Evolutionary conservation across 202 grass and related monocot genomes (phyloP).

Genomic region (Dendrocalamus latiflorus): DNA sequence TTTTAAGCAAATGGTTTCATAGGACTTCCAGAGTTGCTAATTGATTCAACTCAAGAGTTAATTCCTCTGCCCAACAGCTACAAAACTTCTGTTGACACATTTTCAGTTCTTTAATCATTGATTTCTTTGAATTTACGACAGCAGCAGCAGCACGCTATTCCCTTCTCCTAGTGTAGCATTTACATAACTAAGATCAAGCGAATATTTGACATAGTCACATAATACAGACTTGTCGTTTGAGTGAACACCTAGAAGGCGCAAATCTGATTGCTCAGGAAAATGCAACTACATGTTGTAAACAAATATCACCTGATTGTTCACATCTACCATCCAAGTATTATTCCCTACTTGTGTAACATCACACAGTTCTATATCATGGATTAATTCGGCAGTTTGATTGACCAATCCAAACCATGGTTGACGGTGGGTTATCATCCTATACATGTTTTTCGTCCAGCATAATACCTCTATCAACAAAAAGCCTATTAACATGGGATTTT

Average conservation of each 20-base stretch:
- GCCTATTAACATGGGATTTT: conserved; percentile 4
- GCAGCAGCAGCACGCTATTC: background rate
- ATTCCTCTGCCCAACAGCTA: too few relatives aligned
- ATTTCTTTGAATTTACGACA: background rate
- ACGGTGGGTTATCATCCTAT: too few relatives aligned
- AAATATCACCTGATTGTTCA: background rate
- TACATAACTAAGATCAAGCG: background rate
- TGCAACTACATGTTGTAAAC: background rate
- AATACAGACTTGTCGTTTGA: background rate
- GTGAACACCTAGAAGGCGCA: background rate
- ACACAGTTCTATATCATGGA: too few relatives aligned
- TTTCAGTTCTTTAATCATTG: background rate
- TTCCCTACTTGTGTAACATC: background rate
- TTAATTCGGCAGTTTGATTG: too few relatives aligned
- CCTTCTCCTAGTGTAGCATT: background rate
- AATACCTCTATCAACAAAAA: background rate
- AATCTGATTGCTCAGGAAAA: background rate
- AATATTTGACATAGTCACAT: background rate
- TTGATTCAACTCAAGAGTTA: background rate
- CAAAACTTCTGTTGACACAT: background rate
- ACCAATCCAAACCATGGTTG: too few relatives aligned
- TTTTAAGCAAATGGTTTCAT: background rate
- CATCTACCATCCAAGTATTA: background rate
- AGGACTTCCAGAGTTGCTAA: background rate
- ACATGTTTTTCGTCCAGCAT: background rate